Evolutionary conservation across 495 filamentous ascomycete genomes (phyloP).

Genomic region (Platismatia glauca): DNA sequence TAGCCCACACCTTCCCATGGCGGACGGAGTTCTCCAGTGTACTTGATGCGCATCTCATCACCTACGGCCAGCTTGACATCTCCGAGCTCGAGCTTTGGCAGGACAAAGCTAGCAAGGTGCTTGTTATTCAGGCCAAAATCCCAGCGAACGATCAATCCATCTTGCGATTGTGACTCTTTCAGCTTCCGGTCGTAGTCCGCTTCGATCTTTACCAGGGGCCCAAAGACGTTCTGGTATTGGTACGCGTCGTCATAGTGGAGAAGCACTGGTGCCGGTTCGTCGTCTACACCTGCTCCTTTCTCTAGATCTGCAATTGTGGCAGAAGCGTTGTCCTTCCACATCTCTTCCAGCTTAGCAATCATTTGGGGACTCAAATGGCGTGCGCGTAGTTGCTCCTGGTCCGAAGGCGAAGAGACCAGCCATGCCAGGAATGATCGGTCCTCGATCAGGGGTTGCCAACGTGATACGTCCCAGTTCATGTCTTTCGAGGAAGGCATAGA

Average conservation of each 20-base stretch:
- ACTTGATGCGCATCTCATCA: constrained; percentile 96
- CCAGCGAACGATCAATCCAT: constrained; percentile 89
- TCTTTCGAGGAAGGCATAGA: constrained; percentile 95
- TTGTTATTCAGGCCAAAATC: constrained; percentile 96
- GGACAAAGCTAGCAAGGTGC: constrained; percentile 88
- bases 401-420: constrained; percentile 83
- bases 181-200: constrained; percentile 99
- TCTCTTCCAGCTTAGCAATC: constrained; percentile 94
- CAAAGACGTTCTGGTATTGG: constrained; percentile 99
- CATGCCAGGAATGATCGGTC: constrained; percentile 91
- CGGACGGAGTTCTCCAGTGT: constrained; percentile 86
- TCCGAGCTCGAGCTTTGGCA: constrained; percentile 94
- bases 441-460: constrained; percentile 96
- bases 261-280: constrained; percentile 88
- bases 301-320: constrained; percentile 90
- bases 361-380: constrained; percentile 89
- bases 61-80: constrained; percentile 98
- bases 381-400: constrained; percentile 92
- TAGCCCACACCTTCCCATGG: constrained; percentile 99
- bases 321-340: constrained; percentile 94
- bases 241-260: constrained; percentile 95
- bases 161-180: constrained; percentile 96
- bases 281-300: constrained; percentile 86
- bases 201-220: constrained; percentile 96
- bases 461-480: constrained; percentile 99